A percentile compares a stretch with the other conserved stretches of the same genome.
phyloP scores from a whole-genome alignment of 192 early-diverging fungal species.

The Diversispora epigaea region DNA sequence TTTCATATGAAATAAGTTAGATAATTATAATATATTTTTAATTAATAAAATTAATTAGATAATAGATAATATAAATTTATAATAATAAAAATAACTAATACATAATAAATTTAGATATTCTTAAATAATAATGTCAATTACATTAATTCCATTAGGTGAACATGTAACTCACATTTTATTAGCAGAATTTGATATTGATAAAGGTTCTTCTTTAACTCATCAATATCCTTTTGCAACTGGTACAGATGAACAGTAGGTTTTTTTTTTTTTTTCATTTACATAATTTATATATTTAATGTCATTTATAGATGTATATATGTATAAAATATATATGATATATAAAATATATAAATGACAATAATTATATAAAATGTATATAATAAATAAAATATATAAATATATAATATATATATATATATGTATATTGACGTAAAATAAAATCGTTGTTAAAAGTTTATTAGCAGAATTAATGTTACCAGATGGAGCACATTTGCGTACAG shows the following conservation, averaged over 20 bases:
- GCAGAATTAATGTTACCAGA: constrained; percentile 98
- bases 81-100: too few relatives aligned
- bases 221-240: constrained; percentile 85
- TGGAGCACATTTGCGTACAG: constrained; percentile 88
- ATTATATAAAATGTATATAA: neutral
- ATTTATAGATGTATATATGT: too few relatives aligned
- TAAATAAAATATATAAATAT: neutral
- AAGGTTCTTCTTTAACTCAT: constrained; percentile 80
- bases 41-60: too few relatives aligned
- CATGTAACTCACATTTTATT: constrained; percentile 85
- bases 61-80: too few relatives aligned
- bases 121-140: too few relatives aligned
- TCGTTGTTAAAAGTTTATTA: constrained; percentile 52
- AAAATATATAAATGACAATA: neutral
- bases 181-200: constrained; percentile 96
- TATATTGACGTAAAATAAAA: too few relatives aligned
- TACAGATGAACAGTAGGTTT: constrained; percentile 76
- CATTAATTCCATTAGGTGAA: constrained; percentile 20
- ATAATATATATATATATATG: too few relatives aligned
- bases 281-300: too few relatives aligned
- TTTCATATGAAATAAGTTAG: too few relatives aligned
- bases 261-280: neutral
- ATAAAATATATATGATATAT: too few relatives aligned
- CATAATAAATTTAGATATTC: too few relatives aligned
- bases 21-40: too few relatives aligned